phyloP scores from a whole-genome alignment of 108 stramenopile species.

The Cyclotella choctawhatcheeana region DNA sequence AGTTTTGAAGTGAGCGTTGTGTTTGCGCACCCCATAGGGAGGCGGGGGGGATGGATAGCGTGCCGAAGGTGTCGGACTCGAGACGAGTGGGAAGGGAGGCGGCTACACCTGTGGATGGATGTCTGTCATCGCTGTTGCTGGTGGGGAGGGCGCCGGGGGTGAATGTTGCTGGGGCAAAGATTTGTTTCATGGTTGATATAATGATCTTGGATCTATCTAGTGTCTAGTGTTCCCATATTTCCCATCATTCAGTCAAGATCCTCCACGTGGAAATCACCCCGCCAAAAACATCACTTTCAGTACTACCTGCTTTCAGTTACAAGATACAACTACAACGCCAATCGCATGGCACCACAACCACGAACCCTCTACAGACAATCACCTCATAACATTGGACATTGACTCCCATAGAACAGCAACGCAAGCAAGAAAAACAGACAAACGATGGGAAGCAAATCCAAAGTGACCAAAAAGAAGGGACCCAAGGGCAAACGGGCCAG shows the following conservation, averaged over 20 bases:
- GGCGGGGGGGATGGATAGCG: conserved; percentile 73
- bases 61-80: conserved; percentile 87
- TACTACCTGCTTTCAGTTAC: no score
- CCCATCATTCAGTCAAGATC: no score
- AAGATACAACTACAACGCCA: no score
- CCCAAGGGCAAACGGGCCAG: conserved; percentile 90
- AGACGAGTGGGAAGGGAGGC: conserved; percentile 67
- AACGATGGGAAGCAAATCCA: conserved; percentile 27
- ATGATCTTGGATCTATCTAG: neutral
- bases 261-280: no score
- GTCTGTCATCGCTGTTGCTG: conserved; percentile 4
- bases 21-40: conserved; percentile 91
- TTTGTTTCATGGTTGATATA: conserved; percentile 37
- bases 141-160: conserved; percentile 28
- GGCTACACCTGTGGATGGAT: conserved; percentile 9
- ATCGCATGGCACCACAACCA: no score
- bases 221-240: no score
- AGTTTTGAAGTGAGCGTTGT: conserved; percentile 94
- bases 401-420: neutral
- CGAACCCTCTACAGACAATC: neutral
- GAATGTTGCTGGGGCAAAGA: conserved; percentile 44
- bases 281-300: no score
- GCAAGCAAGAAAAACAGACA: no score
- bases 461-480: conserved; percentile 44
- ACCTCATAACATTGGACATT: neutral